Base-by-base conservation (phyloP, 2,329 filamentous ascomycete species). In the Zymoseptoria brevis region DNA sequence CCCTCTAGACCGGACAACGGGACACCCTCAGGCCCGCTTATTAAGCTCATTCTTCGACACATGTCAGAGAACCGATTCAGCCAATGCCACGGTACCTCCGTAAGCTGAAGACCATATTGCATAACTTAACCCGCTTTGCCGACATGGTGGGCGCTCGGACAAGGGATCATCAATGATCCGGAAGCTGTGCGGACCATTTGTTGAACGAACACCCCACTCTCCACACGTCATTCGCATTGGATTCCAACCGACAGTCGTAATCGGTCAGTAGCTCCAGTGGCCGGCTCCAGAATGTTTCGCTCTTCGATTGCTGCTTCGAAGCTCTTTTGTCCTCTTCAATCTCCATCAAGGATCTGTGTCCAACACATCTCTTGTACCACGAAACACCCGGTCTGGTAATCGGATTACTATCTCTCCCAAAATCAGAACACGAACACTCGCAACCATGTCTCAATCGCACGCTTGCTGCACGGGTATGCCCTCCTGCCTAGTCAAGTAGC, bases 401-500 rank as follows among this genome's bases (percentile, higher is more conserved):
- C 35, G 35, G 13, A 45, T 13, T n/a, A 16, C 35, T 45, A n/a
- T n/a, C 16, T n/a, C 35, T 45, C 56, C 50, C 8, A 30, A 41
- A 24, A 54, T 56, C 29, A 56, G 53, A 55, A 49, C 56, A 24
- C 50, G 53, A 56, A 45, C 22, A 29, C 19, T 50, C 53, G 63
- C 62, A 59, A 68, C 60, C 57, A 69, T 69, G 67, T 69, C 67
- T 53, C 71, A 72, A 60, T 72, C 70, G 21, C 67, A 71, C 59
- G 71, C 71, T 54, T 74, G 77, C 73, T 82, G 79, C 73, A 78
- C 76, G 63, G 75, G 80, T 29, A 22, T 21, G 16, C 7, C 16
- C 16, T 16, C 22, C 50, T 22, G 13, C 50, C 9, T 11, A 13
- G 11, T 16, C 9, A 16, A 41, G 35, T 29, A 41, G 35, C 16